Conservation (phyloP, 495 filamentous ascomycete species). For the Xylaria acuta region DNA sequence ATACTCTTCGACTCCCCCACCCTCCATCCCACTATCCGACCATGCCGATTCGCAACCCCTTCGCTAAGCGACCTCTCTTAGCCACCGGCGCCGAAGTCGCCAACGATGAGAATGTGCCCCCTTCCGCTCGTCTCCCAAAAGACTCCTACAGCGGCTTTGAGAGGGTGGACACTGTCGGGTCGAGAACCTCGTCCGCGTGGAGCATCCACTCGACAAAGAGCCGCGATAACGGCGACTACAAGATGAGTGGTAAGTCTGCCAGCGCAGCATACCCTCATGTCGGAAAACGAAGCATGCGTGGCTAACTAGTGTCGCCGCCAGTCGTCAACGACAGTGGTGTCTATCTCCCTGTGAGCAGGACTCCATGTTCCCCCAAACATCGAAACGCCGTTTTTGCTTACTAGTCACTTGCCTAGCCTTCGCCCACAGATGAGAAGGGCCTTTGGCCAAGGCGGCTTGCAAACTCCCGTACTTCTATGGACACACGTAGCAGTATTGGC, state of each 20-base stretch:
- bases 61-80: constrained; percentile 63
- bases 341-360: constrained; percentile 80
- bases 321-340: constrained; percentile 97
- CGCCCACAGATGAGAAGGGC: constrained; percentile 82
- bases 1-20: constrained; percentile 1
- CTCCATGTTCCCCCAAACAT: constrained; percentile 7
- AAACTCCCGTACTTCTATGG: constrained; percentile 69
- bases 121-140: constrained; percentile 45
- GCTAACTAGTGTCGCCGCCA: constrained; percentile 48
- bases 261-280: constrained; percentile 15
- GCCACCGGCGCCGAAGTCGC: constrained; percentile 43
- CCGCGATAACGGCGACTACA: constrained; percentile 73
- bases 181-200: constrained; percentile 63
- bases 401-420: constrained; percentile 66
- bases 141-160: constrained; percentile 56
- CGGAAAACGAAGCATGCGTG: not conserved
- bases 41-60: constrained; percentile 83
- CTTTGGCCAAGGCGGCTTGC: constrained; percentile 80
- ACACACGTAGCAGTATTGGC: constrained; percentile 70
- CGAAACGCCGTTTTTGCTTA: constrained; percentile 22
- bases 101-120: constrained; percentile 61
- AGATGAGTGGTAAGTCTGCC: constrained; percentile 73
- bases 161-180: constrained; percentile 60
- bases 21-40: constrained; percentile 30
- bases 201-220: constrained; percentile 63